Conservation (phyloP, 495 filamentous ascomycete genomes). For the Penicillium flavigenum region DNA sequence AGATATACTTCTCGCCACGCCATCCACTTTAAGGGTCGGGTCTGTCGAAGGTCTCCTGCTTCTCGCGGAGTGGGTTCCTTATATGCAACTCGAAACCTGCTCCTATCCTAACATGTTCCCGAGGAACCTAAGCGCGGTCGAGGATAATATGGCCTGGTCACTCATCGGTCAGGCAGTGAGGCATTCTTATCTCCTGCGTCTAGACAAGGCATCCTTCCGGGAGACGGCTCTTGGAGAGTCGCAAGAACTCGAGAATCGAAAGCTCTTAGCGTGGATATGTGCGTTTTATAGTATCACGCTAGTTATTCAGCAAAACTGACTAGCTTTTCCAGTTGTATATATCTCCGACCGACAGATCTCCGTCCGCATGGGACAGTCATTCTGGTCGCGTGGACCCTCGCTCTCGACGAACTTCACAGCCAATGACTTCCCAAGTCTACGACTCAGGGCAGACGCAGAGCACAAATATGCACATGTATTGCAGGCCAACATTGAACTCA, state of each 20-base stretch:
- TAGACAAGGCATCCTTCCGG: slow-evolving; percentile 8
- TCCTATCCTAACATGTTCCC: slow-evolving; percentile 4
- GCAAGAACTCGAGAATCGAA: slow-evolving; percentile 1
- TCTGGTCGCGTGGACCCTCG: slow-evolving; percentile 9
- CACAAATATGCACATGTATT: slow-evolving; percentile 6
- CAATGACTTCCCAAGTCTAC: slow-evolving; percentile 7
- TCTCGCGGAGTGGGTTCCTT: slow-evolving; percentile 9
- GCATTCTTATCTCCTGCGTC: slow-evolving; percentile 9
- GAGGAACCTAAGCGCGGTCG: slow-evolving; percentile 6
- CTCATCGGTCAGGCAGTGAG: slow-evolving; percentile 9
- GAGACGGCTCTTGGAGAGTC: slow-evolving; percentile 1
- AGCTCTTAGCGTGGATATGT: slow-evolving; percentile 10
- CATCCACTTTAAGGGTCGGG: slow-evolving; percentile 3
- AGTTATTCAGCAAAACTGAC: background rate
- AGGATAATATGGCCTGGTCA: slow-evolving; percentile 12
- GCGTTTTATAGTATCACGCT: background rate
- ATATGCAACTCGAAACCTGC: background rate
- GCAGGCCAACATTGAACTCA: slow-evolving; percentile 6
- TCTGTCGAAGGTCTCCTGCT: slow-evolving; percentile 9
- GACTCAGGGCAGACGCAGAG: background rate
- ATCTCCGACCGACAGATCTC: slow-evolving; percentile 12
- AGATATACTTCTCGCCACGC: slow-evolving; percentile 3
- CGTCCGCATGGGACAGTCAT: slow-evolving; percentile 11
- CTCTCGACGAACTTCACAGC: slow-evolving; percentile 10
- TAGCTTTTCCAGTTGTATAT: slow-evolving; percentile 2